Conservation (phyloP, 176 grass and related monocot species). For the Cenchrus purpureus region DNA sequence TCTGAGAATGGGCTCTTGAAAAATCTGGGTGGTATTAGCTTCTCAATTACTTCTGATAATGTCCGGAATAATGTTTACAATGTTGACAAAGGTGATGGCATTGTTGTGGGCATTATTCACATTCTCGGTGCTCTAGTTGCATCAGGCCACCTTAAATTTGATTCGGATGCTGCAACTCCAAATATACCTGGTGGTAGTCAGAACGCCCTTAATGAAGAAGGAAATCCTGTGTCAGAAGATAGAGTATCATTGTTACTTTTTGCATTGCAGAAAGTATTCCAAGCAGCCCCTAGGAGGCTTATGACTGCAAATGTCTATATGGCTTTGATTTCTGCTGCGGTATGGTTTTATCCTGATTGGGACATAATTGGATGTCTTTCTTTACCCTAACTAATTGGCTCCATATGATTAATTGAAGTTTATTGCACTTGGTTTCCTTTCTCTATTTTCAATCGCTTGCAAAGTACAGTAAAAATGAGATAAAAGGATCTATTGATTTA, state of each 20-base stretch:
- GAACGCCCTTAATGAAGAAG: slow-evolving; percentile 64
- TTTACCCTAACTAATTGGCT: background rate
- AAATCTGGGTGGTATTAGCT: slow-evolving; percentile 80
- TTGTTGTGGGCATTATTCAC: slow-evolving; percentile 90
- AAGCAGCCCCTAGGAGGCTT: slow-evolving; percentile 77
- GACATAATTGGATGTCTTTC: slow-evolving; percentile 33
- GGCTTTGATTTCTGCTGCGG: slow-evolving; percentile 84
- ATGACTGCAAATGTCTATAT: slow-evolving; percentile 95
- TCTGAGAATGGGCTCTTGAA: slow-evolving; percentile 74
- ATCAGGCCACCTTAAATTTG: slow-evolving; percentile 85
- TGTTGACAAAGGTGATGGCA: slow-evolving; percentile 92
- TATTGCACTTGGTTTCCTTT: slow-evolving; percentile 5
- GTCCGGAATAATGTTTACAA: slow-evolving; percentile 92
- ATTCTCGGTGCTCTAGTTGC: slow-evolving; percentile 87
- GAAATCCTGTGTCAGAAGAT: slow-evolving; percentile 79
- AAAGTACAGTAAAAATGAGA: slow-evolving; percentile 14
- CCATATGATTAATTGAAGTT: slow-evolving; percentile 20
- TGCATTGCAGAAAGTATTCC: slow-evolving; percentile 95
- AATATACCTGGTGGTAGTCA: slow-evolving; percentile 55
- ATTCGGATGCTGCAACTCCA: slow-evolving; percentile 45
- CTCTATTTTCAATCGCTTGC: slow-evolving; percentile 12
- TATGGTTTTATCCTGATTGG: slow-evolving; percentile 50
- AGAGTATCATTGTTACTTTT: slow-evolving; percentile 78
- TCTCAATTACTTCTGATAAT: slow-evolving; percentile 92
- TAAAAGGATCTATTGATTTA: background rate